Conservation (phyloP, 176 grass and related monocot species). For the Avena insularis region DNA sequence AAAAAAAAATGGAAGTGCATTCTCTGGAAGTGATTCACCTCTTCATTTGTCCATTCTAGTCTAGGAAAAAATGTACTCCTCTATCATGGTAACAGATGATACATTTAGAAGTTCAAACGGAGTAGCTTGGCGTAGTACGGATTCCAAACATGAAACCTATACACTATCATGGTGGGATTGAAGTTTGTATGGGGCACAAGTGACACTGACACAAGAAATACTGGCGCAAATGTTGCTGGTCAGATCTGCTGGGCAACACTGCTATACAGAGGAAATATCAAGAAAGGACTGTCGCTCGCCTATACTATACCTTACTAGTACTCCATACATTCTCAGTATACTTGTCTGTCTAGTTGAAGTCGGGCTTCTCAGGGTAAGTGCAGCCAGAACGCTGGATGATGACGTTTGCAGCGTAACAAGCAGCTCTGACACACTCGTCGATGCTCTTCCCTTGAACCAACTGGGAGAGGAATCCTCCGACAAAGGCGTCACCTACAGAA, state of each 20-base stretch:
- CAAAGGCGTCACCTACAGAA: constrained; percentile 83
- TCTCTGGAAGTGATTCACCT: too few relatives aligned
- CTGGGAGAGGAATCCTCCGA: constrained; percentile 94
- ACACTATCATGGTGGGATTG: too few relatives aligned
- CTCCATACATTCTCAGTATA: neutral
- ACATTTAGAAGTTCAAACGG: neutral
- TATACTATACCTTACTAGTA: too few relatives aligned
- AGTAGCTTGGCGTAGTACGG: neutral
- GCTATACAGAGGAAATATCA: neutral
- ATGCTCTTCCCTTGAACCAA: constrained; percentile 85
- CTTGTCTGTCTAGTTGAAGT: constrained; percentile 63
- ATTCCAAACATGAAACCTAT: too few relatives aligned
- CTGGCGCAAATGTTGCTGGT: neutral
- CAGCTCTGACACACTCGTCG: constrained; percentile 72
- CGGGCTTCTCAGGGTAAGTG: constrained; percentile 93
- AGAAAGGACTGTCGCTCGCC: neutral
- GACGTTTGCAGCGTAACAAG: constrained; percentile 85
- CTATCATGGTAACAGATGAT: neutral
- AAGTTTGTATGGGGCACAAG: neutral
- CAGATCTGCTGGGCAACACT: neutral
- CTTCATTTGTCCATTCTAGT: too few relatives aligned
- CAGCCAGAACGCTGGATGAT: constrained; percentile 91
- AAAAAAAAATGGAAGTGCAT: too few relatives aligned
- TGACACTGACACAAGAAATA: neutral
- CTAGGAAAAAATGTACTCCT: too few relatives aligned